Evolutionary conservation across 495 filamentous ascomycete species (phyloP).

Genomic region (Penicillium herquei): DNA sequence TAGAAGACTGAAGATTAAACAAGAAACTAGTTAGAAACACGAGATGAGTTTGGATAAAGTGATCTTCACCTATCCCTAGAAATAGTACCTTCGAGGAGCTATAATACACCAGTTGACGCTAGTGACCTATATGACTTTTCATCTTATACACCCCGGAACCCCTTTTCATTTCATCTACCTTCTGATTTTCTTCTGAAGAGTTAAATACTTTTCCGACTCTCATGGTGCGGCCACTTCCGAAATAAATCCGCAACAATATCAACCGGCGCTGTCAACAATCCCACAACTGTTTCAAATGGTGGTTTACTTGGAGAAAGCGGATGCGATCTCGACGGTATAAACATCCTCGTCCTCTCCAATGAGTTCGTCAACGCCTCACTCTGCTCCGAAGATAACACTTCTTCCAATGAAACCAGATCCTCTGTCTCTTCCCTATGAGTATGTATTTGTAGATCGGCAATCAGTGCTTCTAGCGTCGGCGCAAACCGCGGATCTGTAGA

Average conservation of each 20-base stretch:
- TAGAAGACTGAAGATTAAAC: too few species aligned
- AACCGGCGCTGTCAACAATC: conserved; percentile 25
- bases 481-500: conserved; percentile 46
- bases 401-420: conserved; percentile 55
- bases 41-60: too few species aligned
- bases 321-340: conserved; percentile 57
- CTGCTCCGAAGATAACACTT: conserved; percentile 33
- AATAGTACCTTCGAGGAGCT: too few species aligned
- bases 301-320: conserved; percentile 33
- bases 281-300: conserved; percentile 27
- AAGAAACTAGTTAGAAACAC: too few species aligned
- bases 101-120: too few species aligned
- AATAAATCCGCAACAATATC: conserved; percentile 29
- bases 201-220: neutral
- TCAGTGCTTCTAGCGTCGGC: conserved; percentile 49
- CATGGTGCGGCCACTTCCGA: conserved; percentile 29
- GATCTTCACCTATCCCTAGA: too few species aligned
- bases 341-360: conserved; percentile 57
- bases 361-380: conserved; percentile 45
- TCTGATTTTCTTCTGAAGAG: too few species aligned
- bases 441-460: conserved; percentile 49
- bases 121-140: neutral
- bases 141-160: too few species aligned
- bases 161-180: too few species aligned
- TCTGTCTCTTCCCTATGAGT: conserved; percentile 55